A percentile compares a stretch with the other conserved stretches of the same genome.
These are phyloP conservation scores for Acacia concinna DNA, from an alignment of 331 rosid genomes.

Conservation along the genomic window DNA sequence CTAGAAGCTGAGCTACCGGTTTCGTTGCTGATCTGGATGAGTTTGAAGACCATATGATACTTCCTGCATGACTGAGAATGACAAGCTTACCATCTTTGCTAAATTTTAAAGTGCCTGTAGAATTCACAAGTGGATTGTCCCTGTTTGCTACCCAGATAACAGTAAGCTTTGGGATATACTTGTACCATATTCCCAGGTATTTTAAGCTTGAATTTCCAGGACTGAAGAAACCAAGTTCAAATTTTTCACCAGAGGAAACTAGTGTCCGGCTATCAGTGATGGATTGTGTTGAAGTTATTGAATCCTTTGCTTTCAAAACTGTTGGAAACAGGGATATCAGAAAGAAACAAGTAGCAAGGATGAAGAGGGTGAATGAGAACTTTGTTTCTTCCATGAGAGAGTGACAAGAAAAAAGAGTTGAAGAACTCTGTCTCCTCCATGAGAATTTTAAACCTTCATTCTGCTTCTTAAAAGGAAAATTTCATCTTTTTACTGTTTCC, in stretches of 20 bases:
- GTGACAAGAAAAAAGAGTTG: slow-evolving; percentile 30
- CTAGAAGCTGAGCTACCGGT: slow-evolving; percentile 44
- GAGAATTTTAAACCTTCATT: slow-evolving; percentile 30
- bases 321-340: slow-evolving; percentile 24
- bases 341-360: slow-evolving; percentile 30
- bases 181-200: slow-evolving; percentile 56
- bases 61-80: slow-evolving; percentile 33
- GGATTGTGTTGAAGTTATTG: slow-evolving; percentile 32
- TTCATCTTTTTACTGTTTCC: neutral
- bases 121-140: slow-evolving; percentile 34
- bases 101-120: slow-evolving; percentile 37
- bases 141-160: slow-evolving; percentile 52
- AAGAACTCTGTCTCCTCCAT: slow-evolving; percentile 42
- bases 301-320: slow-evolving; percentile 31
- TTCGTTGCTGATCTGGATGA: slow-evolving; percentile 34
- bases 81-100: slow-evolving; percentile 45
- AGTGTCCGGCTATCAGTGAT: slow-evolving; percentile 39
- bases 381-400: slow-evolving; percentile 6
- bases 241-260: slow-evolving; percentile 43
- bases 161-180: slow-evolving; percentile 32
- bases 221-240: slow-evolving; percentile 52
- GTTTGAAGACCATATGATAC: slow-evolving; percentile 40
- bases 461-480: slow-evolving; percentile 18
- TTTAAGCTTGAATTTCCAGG: slow-evolving; percentile 32
- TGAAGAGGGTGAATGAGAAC: slow-evolving; percentile 23